A percentile compares a stretch with the other conserved stretches of the same genome.
phyloP scores from a whole-genome alignment of 2,329 filamentous ascomycete species.

The Bipolaris sorokiniana region DNA sequence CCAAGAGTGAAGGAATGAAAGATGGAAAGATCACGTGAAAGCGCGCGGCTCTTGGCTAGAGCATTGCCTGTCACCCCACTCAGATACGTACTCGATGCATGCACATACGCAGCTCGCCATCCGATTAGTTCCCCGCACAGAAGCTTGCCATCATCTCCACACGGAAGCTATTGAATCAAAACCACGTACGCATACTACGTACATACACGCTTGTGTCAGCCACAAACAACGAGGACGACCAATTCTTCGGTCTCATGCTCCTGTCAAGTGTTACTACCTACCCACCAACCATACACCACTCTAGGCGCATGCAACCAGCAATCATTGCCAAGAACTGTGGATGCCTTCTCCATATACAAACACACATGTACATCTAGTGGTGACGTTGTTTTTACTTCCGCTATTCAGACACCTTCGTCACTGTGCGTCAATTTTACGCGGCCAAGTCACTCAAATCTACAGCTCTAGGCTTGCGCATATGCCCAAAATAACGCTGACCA shows the following conservation, averaged over 20 bases:
- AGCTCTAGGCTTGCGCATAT: neutral
- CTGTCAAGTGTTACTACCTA: too few species aligned
- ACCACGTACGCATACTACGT: neutral
- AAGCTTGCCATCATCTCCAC: neutral
- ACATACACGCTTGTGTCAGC: neutral
- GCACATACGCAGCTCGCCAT: too few species aligned
- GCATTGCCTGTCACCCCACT: too few species aligned
- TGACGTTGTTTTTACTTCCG: neutral
- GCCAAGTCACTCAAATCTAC: slow-evolving; percentile 2
- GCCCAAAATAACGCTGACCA: neutral
- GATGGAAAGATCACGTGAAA: slow-evolving; percentile 6
- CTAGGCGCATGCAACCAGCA: too few species aligned
- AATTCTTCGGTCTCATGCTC: too few species aligned
- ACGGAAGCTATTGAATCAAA: neutral
- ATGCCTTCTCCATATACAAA: neutral
- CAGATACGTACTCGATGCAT: too few species aligned
- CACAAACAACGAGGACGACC: too few species aligned
- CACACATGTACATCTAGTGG: neutral
- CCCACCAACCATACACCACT: too few species aligned
- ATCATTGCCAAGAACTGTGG: too few species aligned
- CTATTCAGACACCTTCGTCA: neutral
- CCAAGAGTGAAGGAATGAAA: neutral
- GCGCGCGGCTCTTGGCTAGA: slow-evolving; percentile 1
- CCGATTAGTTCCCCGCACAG: neutral
- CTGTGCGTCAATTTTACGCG: slow-evolving; percentile 2